Percentiles rank a stretch among this genome's conserved stretches.
Conservation (phyloP, 495 filamentous ascomycete species). For the Aspergillus affinis region DNA sequence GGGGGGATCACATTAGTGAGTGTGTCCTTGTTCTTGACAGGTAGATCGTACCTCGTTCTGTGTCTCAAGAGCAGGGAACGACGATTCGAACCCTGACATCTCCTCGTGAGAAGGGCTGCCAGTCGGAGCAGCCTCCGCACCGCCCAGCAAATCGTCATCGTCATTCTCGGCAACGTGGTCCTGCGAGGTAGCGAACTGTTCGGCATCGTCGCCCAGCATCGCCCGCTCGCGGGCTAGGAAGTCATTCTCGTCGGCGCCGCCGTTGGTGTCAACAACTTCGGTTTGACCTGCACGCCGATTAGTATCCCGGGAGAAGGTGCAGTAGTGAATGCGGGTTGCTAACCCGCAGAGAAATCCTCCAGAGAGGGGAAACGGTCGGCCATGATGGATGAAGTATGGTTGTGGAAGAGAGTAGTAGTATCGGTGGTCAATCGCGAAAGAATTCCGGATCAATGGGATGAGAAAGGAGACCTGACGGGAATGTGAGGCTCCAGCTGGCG, state of each 20-base stretch:
- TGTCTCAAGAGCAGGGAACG: conserved; percentile 81
- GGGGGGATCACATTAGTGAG: conserved; percentile 24
- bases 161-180: conserved; percentile 60
- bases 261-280: conserved; percentile 47
- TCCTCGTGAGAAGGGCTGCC: conserved; percentile 48
- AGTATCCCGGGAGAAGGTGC: conserved; percentile 14
- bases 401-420: background rate
- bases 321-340: conserved; percentile 32
- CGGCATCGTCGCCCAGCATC: conserved; percentile 84
- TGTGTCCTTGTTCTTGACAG: conserved; percentile 1
- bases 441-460: conserved; percentile 2
- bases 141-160: conserved; percentile 75
- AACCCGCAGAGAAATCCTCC: conserved; percentile 92
- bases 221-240: conserved; percentile 90
- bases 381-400: conserved; percentile 50
- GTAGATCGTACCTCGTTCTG: conserved; percentile 68
- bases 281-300: conserved; percentile 57
- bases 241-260: conserved; percentile 58
- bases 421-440: background rate
- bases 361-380: conserved; percentile 95
- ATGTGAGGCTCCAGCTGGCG: conserved; percentile 29
- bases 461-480: conserved; percentile 13
- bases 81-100: conserved; percentile 75
- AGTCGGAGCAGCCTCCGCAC: conserved; percentile 42
- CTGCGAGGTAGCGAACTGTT: conserved; percentile 79